Evolutionary conservation across 441 rosid genomes (phyloP), one percentile per base, ranked within the genome.

Genomic region (Capsella rubella): DNA sequence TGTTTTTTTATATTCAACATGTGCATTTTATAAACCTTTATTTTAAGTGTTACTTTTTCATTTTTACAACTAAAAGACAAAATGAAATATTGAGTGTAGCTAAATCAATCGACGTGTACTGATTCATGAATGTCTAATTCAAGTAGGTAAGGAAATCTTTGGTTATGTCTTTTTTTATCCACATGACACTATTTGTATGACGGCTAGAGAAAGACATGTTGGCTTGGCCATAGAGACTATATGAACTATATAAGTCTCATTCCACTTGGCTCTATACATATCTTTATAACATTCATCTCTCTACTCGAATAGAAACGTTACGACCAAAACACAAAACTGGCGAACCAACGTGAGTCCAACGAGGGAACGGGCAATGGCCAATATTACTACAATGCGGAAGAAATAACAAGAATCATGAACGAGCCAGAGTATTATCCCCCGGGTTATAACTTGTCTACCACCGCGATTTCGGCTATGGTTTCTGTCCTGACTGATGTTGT

Each of bases 401-500:
- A 60, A 60, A 71, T 71, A 37, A 50, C 57, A 9, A 60, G 75
- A 40, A 59, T 60, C 21, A 59, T 71, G 3, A 60, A 71, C 60
- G 68, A 71, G 52, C 75, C 68, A 1, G 75, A 71, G 16, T 50
- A 71, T 50, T 49, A 47, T 25, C 75, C 75, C 1, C 16, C 43
- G 1, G 67, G 75, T 0, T 71, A 60, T 14, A 40, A 60, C 29
- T 71, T 60, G 7, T 71, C 75, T 7, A 8, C 67, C 2, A 47
- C 52, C 14, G 75, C 37, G 1, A 25, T 60, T 37, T 71, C 75
- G 9, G 39, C 40, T 8, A 71, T 71, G 75, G 56, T 71, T 5
- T 71, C 60, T 16, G 21, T 28, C 6, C 59, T 71, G 13, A 60
- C 75, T 0, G 4, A 71, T 59, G 67, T 71, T 21, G 75, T 71